Evolutionary conservation across 331 rosid genomes (phyloP).

Genomic region (Telfairia occidentalis): DNA sequence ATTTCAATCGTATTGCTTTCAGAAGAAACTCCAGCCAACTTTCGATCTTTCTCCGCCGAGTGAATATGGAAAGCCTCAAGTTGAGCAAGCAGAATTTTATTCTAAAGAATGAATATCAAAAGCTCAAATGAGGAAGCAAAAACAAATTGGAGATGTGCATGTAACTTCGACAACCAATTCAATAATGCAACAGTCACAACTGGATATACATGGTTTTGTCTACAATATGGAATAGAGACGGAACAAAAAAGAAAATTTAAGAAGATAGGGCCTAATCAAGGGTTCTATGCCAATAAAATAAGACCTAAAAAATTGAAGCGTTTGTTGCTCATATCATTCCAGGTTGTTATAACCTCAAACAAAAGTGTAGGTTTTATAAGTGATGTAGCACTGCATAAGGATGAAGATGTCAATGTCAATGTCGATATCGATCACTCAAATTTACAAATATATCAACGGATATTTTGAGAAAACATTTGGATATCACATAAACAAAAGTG

Average conservation of each 20-base stretch:
- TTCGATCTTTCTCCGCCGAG: conserved; percentile 74
- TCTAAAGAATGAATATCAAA: conserved; percentile 31
- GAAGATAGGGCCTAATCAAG: neutral
- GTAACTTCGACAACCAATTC: neutral
- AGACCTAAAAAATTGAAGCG: neutral
- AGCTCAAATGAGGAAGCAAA: conserved; percentile 1
- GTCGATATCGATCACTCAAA: too few relatives aligned
- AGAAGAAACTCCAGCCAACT: conserved; percentile 50
- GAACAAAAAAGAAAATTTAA: neutral
- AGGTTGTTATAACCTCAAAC: too few relatives aligned
- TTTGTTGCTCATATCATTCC: neutral
- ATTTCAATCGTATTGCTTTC: conserved; percentile 30
- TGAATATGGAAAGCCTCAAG: conserved; percentile 89
- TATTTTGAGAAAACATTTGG: too few relatives aligned
- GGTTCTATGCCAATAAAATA: neutral
- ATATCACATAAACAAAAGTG: too few relatives aligned
- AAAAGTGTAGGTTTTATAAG: too few relatives aligned
- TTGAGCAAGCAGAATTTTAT: conserved; percentile 70
- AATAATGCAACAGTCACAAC: neutral
- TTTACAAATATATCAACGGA: too few relatives aligned
- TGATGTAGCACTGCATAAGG: too few relatives aligned
- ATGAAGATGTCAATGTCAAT: too few relatives aligned
- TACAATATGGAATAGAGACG: neutral
- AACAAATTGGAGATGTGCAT: neutral
- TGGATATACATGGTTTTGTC: neutral